Base-by-base conservation (phyloP, 116 monocot species). In the Phalaenopsis hybrid region DNA sequence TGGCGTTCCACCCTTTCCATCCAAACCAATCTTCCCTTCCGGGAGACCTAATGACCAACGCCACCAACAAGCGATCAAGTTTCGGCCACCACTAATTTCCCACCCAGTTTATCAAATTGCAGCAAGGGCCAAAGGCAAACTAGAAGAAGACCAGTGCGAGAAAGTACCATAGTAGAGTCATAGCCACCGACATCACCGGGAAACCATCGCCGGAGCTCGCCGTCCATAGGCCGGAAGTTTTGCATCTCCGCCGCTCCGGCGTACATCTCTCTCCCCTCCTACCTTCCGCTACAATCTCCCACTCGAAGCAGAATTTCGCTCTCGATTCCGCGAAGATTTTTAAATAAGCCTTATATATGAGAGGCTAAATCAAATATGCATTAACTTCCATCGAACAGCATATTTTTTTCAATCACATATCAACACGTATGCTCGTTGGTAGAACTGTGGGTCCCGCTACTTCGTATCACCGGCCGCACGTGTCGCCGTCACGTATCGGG, bases 211-310 rank as follows among this genome's bases (percentile, higher is more conserved):
- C 72, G 20, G 46, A 75, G 18, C 46, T 75, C 75, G 46, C 75
- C 75, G 4, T 75, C 75, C 75, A 75, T 75, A 45, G 75, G 44
- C 18, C 75, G 21, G 46, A 45, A 75, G 46, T 20, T 75, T 75
- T 8, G 44, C 75, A 45, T 8, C 75, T 44, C 75, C 46, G 75
- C 75, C 46, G 46, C 18, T 44, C 75, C 75, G 18, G 45, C 75
- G 21, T 75, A 46, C 75, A 75, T 75, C 46, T 13, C 46, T 46
- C 75, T 75, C 75, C 4, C 34, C 13, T 37, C 21, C 8, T 23
- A n/a, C 23, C 63, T 63, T 5, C 2, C 21, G 20, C 63, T 63
- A 25, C 23, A 23, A 25, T 5, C 63, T 63, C 8, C 25, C 20
- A 1, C 63, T 63, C 21, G 21, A 63, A 63, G 7, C 1, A 63